Evolutionary conservation across 2,329 filamentous ascomycete genomes (phyloP).

Genomic region (Karstenula rhodostoma): DNA sequence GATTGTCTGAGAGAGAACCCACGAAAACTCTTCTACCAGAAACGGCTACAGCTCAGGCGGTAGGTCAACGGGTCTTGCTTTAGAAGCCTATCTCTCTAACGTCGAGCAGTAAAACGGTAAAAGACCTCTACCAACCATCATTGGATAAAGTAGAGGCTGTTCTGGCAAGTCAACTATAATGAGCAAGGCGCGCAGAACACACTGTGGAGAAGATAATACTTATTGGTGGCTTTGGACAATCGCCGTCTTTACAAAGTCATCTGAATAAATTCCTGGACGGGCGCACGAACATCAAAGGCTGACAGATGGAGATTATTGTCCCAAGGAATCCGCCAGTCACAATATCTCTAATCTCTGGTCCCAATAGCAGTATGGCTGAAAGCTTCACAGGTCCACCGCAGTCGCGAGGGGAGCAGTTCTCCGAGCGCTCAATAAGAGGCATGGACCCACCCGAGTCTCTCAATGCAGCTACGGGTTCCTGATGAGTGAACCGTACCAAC

Average conservation of each 20-base stretch:
- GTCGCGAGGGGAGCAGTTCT: constrained; percentile 40
- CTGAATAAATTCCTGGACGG: constrained; percentile 25
- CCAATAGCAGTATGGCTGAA: neutral
- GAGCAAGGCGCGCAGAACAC: constrained; percentile 13
- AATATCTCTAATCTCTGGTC: neutral
- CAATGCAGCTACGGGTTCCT: constrained; percentile 42
- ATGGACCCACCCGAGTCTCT: constrained; percentile 33
- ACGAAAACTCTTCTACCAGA: constrained; percentile 6
- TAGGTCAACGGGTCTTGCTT: too few species aligned
- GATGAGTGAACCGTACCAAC: constrained; percentile 10
- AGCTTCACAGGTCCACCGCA: constrained; percentile 9
- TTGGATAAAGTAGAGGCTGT: constrained; percentile 23
- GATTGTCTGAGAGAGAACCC: constrained; percentile 17
- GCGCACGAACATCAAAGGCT: constrained; percentile 7
- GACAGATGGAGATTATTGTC: constrained; percentile 18
- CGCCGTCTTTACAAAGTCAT: constrained; percentile 32
- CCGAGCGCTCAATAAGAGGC: constrained; percentile 38
- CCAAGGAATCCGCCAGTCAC: constrained; percentile 18
- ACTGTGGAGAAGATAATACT: constrained; percentile 38
- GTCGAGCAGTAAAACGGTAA: neutral
- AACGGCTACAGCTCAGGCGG: constrained; percentile 1
- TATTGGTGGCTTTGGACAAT: constrained; percentile 44
- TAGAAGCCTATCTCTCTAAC: too few species aligned
- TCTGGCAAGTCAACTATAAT: constrained; percentile 32
- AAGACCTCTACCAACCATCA: constrained; percentile 23